Evolutionary conservation across 2,329 filamentous ascomycete genomes (phyloP), one percentile per base, ranked within the genome.

Genomic region (Colletotrichum siamense): DNA sequence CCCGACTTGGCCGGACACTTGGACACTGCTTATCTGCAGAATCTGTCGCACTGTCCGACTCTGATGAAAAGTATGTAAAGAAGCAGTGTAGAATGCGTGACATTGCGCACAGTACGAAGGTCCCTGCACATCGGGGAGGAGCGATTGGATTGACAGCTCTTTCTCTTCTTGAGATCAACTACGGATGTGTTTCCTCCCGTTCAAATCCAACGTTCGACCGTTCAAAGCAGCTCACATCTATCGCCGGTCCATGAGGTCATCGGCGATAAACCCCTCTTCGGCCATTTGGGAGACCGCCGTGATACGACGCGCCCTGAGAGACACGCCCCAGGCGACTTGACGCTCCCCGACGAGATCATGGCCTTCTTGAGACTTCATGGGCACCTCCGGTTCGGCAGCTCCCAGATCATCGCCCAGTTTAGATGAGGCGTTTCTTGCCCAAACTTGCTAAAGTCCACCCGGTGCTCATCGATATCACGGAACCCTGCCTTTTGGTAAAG

Each of bases 401-500:
- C 69, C 76, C 77, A 78, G n/a, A 76, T 24, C 77, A 78, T 78
- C n/a, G 68, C 77, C 72, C 73, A 78, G 13, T 30, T 67, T n/a
- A 36, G 30, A 61, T 78, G 73, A 70, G 65, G 62, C 36, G 28
- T 4, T 16, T 62, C 30, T 8, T 15, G 32, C 26, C 76, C 77
- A 28, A 73, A 78, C 39, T 69, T 49, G 49, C 69, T 44, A 22
- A 78, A 71, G 36, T 75, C 66, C 6, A 71, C 28, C 22, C 26
- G 61, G 7, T 49, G 24, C 24, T 69, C 66, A 2, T 82, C 82
- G 8, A 84, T 78, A 69, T 82, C 81, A n/a, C 79, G 73, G 77
- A 84, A 87, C 0, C 85, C 85, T 44, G 80, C 81, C 78, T 81
- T 84, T 71, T 82, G 80, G 69, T 87, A 87, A 24, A 87, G 77